These are phyloP conservation scores for Niveomyces coronatus DNA, from an alignment of 2,329 filamentous ascomycete genomes.

Conservation along the genomic window DNA sequence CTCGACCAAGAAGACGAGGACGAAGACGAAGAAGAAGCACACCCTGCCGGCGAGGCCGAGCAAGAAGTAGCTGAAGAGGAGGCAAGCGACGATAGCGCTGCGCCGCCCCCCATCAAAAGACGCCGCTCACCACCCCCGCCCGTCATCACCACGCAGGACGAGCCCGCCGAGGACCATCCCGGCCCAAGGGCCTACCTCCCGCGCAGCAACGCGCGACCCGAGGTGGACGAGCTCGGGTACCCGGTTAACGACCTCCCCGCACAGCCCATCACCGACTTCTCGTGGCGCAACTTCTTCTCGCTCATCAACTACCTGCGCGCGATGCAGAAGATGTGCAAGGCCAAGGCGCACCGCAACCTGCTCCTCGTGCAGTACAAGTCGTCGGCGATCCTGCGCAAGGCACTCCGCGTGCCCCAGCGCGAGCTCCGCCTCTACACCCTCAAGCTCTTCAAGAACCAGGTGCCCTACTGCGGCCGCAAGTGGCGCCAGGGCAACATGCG, in stretches of 20 bases:
- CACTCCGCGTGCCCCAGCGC: conserved; percentile 80
- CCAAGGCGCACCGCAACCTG: conserved; percentile 89
- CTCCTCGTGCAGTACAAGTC: conserved; percentile 94
- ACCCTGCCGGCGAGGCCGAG: conserved; percentile 21
- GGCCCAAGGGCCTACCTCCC: conserved; percentile 11
- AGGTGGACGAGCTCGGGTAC: conserved; percentile 82
- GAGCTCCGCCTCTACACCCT: conserved; percentile 86
- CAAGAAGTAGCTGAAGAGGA: conserved; percentile 26
- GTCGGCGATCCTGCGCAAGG: conserved; percentile 82
- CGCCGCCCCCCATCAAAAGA: conserved; percentile 70
- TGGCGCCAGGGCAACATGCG: conserved; percentile 98
- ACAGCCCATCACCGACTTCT: conserved; percentile 79
- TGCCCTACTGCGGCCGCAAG: conserved; percentile 94
- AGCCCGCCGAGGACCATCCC: conserved; percentile 16
- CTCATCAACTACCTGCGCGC: conserved; percentile 91
- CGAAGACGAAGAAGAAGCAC: conserved; percentile 11
- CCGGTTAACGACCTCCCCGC: conserved; percentile 60
- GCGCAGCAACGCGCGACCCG: conserved; percentile 35
- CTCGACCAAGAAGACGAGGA: conserved; percentile 15
- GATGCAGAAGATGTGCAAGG: conserved; percentile 94
- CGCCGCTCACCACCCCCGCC: conserved; percentile 35
- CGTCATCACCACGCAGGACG: conserved; percentile 16
- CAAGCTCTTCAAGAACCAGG: conserved; percentile 97
- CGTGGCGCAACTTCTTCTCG: conserved; percentile 89
- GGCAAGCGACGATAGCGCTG: conserved; percentile 69